Conservation (phyloP, 208 protist species). For the Trypanosoma melophagium region DNA sequence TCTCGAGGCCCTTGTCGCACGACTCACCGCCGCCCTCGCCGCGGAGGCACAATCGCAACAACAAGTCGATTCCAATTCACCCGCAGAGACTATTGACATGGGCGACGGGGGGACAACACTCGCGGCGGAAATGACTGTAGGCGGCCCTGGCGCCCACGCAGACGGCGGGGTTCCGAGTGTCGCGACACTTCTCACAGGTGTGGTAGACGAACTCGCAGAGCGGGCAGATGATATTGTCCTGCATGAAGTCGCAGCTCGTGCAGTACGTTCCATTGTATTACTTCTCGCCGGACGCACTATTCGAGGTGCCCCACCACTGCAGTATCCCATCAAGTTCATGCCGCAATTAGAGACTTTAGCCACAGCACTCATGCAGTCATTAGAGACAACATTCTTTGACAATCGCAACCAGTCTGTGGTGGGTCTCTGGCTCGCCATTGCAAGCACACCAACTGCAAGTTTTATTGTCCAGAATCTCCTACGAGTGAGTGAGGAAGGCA, state of each 20-base stretch:
- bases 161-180: slow-evolving; percentile 82
- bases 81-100: no score
- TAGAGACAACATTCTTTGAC: slow-evolving; percentile 63
- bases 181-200: slow-evolving; percentile 63
- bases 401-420: slow-evolving; percentile 26
- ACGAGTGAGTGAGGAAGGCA: slow-evolving; percentile 60
- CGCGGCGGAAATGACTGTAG: slow-evolving; percentile 60
- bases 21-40: slow-evolving; percentile 66
- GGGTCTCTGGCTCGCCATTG: slow-evolving; percentile 76
- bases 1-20: slow-evolving; percentile 73
- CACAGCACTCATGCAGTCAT: slow-evolving; percentile 40
- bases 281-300: slow-evolving; percentile 79
- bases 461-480: slow-evolving; percentile 86
- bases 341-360: slow-evolving; percentile 44
- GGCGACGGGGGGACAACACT: slow-evolving; percentile 31
- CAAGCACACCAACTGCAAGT: slow-evolving; percentile 63
- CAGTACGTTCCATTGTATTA: slow-evolving; percentile 75
- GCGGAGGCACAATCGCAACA: slow-evolving; percentile 27
- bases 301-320: slow-evolving; percentile 56
- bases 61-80: no score
- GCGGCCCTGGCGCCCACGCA: slow-evolving; percentile 52
- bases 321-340: slow-evolving; percentile 42
- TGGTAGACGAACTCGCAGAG: slow-evolving; percentile 75
- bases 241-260: slow-evolving; percentile 72
- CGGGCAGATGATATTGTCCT: slow-evolving; percentile 58